Base-by-base conservation (phyloP, 768 basidiomycete genomes). In the Cystofilobasidium macerans region DNA sequence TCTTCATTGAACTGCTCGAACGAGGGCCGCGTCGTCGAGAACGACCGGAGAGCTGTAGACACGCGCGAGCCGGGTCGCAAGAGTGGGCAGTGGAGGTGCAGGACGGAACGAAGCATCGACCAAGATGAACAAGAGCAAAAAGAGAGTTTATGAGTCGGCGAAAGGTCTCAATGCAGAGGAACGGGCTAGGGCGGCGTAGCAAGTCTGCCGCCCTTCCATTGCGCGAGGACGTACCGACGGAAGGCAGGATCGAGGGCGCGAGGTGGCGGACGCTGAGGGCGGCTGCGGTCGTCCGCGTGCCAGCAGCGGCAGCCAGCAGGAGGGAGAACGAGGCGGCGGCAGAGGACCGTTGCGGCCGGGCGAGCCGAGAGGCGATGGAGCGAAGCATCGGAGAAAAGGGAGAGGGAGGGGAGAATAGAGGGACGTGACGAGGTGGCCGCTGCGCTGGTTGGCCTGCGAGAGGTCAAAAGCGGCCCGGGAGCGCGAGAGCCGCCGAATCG, bases 321-420 rank as follows among this genome's bases (percentile, higher is more conserved):
- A 42, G 53, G 18, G 63, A 47, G 16, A 12, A 20, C 30, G 30
- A 47, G 20, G 48, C n/a, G 48, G 56, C 4, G 32, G 51, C 51
- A 12, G 48, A 9, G 26, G 24, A 38, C 35, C 35, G 36, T 3
- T 40, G 26, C 12, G 64, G 45, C 22, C 63, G 54, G 24, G 64
- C 64, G 43, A 65, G 43, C 24, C 64, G 57, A 20, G 45, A 18
- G n/a, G 64, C 57, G 57, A 59, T 38, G 57, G 57, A 65, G 26
- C 64, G 56, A 51, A 65, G 64, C 64, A 65, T 65, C 30, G n/a
- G 28, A 33, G 36, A 28, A n/a, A 42, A 36, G 24, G 32, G 35
- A 51, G 33, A 51, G 47, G 22, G 16, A 28, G 28, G 18, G 14
- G 30, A 30, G 28, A 30, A 14, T 8, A 40, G 38, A 40, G 16